Evolutionary conservation across 257 asterid species (phyloP), one percentile per base, ranked within the genome.

Genomic region (Catharanthus roseus): DNA sequence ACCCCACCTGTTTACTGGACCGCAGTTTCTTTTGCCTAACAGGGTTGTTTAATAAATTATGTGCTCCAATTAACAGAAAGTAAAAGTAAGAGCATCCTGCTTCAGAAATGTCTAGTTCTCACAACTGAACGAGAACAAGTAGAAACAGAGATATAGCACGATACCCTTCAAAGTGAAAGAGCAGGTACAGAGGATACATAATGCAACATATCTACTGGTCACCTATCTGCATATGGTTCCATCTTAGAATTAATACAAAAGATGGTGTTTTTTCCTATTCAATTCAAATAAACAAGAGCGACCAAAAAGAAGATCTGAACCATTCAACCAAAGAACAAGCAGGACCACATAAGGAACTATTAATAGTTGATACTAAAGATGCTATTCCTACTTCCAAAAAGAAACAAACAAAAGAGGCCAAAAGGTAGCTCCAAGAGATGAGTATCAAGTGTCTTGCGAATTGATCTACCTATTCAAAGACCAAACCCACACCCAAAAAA

Each of bases 361-460:
- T 39, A 55, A 54, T 13, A 26, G 39, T 65, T 21, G 26, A 75
- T 73, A 61, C 79, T 75, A 71, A 75, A n/a, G 79, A 68, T 53
- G 61, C 47, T 47, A 73, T 72, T 65, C 75, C 83, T 69, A 68
- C 72, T 80, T 76, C 57, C n/a, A 74, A 79, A 45, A 78, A 77
- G 74, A 85, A 85, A 88, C 86, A 89, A 81, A 83, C 81, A 76
- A 73, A 90, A 84, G 82, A 47, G 82, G 79, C 89, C 82, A 84
- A 74, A 80, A 86, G 62, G 78, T 67, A 60, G 33, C 74, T 79
- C 51, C 51, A 57, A 79, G 84, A 78, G 81, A 81, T 57, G 77
- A 78, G 58, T 60, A 65, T 78, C 78, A 71, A 64, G 73, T 65
- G 74, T 71, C 75, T 83, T 86, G 81, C 68, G 64, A 54, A 55